Evolutionary conservation across 805 yeast species (phyloP).

Genomic region (Kluyveromyces lactis): DNA sequence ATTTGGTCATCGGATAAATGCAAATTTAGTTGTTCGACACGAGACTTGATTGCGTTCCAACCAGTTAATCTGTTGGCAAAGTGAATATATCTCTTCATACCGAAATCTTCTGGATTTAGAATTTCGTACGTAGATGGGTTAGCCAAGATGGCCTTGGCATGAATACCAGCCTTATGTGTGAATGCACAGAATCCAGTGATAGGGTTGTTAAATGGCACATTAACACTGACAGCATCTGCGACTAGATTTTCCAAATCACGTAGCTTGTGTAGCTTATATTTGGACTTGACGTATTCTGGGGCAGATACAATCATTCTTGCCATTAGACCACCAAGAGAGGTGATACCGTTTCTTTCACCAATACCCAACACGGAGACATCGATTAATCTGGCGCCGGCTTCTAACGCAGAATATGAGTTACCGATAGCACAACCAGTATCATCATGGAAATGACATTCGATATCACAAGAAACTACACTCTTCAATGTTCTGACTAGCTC

Average conservation of each 20-base stretch:
- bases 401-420: slow-evolving; percentile 95
- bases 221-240: slow-evolving; percentile 95
- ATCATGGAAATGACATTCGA: slow-evolving; percentile 97
- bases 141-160: slow-evolving; percentile 96
- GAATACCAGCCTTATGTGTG: slow-evolving; percentile 99
- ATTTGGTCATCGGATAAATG: slow-evolving; percentile 85
- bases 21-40: slow-evolving; percentile 94
- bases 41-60: slow-evolving; percentile 97
- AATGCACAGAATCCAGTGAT: slow-evolving; percentile 99
- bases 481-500: slow-evolving; percentile 90
- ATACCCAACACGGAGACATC: slow-evolving; percentile 97
- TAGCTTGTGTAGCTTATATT: slow-evolving; percentile 90
- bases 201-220: slow-evolving; percentile 96
- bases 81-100: slow-evolving; percentile 91
- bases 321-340: slow-evolving; percentile 96
- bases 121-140: slow-evolving; percentile 98
- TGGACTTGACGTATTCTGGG: slow-evolving; percentile 88
- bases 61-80: slow-evolving; percentile 97
- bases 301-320: slow-evolving; percentile 98
- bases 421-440: slow-evolving; percentile 99
- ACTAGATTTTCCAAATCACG: slow-evolving; percentile 93
- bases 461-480: slow-evolving; percentile 91
- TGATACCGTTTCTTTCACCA: slow-evolving; percentile 98
- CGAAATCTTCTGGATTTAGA: slow-evolving; percentile 89
- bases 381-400: slow-evolving; percentile 91